These are phyloP conservation scores for Zygoascus flipseniorum DNA, from an alignment of 805 yeast species.

Conservation along the genomic window DNA sequence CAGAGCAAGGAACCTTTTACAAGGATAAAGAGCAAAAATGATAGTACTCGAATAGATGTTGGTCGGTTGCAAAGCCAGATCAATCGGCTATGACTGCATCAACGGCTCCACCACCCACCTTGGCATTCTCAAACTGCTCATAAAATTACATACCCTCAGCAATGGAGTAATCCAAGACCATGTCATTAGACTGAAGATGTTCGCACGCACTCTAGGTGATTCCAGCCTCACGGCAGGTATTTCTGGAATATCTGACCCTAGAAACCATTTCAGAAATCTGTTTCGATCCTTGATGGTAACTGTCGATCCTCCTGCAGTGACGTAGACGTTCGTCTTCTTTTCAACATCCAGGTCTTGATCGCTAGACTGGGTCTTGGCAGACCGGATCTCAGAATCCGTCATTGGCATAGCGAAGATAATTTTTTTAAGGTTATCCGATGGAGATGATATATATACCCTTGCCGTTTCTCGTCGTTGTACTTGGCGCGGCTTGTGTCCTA, in stretches of 20 bases:
- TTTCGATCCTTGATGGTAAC: background rate
- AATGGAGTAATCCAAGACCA: constrained; percentile 11
- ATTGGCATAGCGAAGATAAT: background rate
- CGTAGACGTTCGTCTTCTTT: background rate
- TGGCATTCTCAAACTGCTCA: too few species aligned
- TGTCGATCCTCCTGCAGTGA: background rate
- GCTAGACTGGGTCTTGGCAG: background rate
- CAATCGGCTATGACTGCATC: too few species aligned
- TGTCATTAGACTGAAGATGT: constrained; percentile 1
- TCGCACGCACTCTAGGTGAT: constrained; percentile 5
- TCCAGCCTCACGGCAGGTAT: constrained; percentile 2
- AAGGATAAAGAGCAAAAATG: too few species aligned
- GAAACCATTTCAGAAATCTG: background rate
- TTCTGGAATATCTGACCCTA: constrained; percentile 3
- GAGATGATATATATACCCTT: too few species aligned
- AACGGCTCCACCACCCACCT: too few species aligned
- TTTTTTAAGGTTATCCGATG: background rate
- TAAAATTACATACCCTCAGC: constrained; percentile 1
- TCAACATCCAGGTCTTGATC: background rate
- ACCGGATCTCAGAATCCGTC: background rate
- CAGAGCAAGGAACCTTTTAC: too few species aligned
- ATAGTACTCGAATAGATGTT: too few species aligned
- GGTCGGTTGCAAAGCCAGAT: too few species aligned
- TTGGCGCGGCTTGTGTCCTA: too few species aligned
- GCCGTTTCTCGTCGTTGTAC: too few species aligned